These are phyloP conservation scores for Antrodiella citrinella DNA, from an alignment of 768 basidiomycete species.

Conservation along the genomic window DNA sequence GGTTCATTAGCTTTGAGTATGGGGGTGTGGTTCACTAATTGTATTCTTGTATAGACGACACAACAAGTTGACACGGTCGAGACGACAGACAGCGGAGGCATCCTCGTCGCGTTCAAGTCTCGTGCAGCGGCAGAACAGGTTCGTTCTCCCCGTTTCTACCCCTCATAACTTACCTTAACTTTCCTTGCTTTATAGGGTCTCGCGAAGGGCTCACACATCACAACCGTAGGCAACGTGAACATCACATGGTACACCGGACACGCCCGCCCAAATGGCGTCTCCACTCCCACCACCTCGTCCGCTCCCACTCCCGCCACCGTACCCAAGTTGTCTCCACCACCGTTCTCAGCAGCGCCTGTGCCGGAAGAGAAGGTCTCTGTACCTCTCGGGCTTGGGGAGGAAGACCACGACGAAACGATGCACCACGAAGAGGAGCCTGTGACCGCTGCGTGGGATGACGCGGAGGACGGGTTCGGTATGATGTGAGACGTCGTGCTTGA, in stretches of 20 bases:
- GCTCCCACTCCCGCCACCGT: neutral
- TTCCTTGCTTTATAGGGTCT: conserved; percentile 42
- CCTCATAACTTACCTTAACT: conserved; percentile 2
- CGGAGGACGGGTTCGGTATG: conserved; percentile 71
- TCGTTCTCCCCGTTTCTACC: conserved; percentile 13
- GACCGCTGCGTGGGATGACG: conserved; percentile 69
- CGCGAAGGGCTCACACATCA: conserved; percentile 61
- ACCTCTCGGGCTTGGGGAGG: neutral
- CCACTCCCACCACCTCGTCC: conserved; percentile 16
- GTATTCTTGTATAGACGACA: conserved; percentile 37
- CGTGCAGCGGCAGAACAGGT: conserved; percentile 76
- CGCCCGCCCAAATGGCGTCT: conserved; percentile 11
- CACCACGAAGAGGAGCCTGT: conserved; percentile 28
- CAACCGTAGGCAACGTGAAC: conserved; percentile 56
- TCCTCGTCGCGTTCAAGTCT: conserved; percentile 63
- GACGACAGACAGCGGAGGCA: conserved; percentile 42
- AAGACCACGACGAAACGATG: conserved; percentile 2
- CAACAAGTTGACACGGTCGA: conserved; percentile 68
- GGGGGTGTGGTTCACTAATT: no score
- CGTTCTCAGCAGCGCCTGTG: conserved; percentile 6
- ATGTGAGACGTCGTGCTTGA: no score
- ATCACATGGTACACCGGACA: conserved; percentile 54
- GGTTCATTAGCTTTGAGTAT: neutral
- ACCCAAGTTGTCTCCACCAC: no score
- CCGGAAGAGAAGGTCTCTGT: no score